phyloP scores from a whole-genome alignment of 768 basidiomycete genomes.

The Hemileccinum rubropunctum region DNA sequence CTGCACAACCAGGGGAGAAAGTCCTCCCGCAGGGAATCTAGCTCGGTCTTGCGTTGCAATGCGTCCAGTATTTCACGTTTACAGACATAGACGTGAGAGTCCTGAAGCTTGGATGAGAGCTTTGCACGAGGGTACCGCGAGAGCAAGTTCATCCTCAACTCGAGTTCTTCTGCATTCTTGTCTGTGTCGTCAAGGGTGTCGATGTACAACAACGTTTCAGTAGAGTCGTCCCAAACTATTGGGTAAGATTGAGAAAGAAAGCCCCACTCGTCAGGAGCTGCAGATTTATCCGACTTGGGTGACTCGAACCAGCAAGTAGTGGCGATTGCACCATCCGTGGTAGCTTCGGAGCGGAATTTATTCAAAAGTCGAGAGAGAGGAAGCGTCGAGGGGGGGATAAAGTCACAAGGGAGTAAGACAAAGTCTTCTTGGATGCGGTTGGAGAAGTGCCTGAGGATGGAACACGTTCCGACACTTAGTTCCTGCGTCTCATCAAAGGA shows the following conservation, averaged over 20 bases:
- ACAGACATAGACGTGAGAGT: constrained; percentile 93
- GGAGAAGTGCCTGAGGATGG: constrained; percentile 75
- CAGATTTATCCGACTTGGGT: constrained; percentile 50
- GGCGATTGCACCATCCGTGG: constrained; percentile 60
- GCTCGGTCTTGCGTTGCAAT: constrained; percentile 61
- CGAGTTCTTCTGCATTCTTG: constrained; percentile 65
- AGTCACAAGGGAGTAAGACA: constrained; percentile 88
- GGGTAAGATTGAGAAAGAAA: constrained; percentile 41
- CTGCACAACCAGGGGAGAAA: constrained; percentile 93
- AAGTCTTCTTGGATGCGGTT: constrained; percentile 80
- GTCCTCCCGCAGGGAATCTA: constrained; percentile 86
- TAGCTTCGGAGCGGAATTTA: constrained; percentile 73
- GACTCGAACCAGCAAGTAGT: constrained; percentile 65
- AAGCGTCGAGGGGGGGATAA: constrained; percentile 75
- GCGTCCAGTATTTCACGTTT: constrained; percentile 69
- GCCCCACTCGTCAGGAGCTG: constrained; percentile 68
- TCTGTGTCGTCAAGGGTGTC: constrained; percentile 71
- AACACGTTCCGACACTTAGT: constrained; percentile 64
- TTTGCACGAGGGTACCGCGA: constrained; percentile 72
- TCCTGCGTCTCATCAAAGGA: constrained; percentile 75
- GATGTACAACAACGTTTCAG: constrained; percentile 67
- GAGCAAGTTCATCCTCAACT: constrained; percentile 73
- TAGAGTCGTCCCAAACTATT: constrained; percentile 66
- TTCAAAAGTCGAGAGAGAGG: constrained; percentile 69
- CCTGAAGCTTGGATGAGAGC: constrained; percentile 66